A percentile compares a stretch with the other conserved stretches of the same genome.
phyloP scores from a whole-genome alignment of 805 yeast species.

The Saturnispora sekii region DNA sequence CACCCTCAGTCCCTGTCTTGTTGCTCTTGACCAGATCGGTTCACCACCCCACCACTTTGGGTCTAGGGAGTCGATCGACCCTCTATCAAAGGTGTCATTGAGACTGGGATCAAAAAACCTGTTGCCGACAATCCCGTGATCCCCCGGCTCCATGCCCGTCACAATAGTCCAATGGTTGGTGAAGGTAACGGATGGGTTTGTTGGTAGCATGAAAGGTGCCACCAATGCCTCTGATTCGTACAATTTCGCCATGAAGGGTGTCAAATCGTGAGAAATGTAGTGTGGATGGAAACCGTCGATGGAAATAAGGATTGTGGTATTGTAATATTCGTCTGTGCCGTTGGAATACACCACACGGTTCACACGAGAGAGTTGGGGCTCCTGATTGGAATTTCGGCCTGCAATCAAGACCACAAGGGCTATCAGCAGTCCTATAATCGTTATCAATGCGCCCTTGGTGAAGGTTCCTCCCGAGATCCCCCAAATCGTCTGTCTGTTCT shows the following conservation, averaged over 20 bases:
- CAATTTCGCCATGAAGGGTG: slow-evolving; percentile 64
- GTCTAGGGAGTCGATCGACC: slow-evolving; percentile 40
- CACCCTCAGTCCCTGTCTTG: slow-evolving; percentile 44
- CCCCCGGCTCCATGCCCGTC: slow-evolving; percentile 75
- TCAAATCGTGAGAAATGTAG: slow-evolving; percentile 51
- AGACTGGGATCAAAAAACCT: slow-evolving; percentile 58
- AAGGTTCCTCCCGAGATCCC: neutral
- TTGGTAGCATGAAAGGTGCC: slow-evolving; percentile 79
- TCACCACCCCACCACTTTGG: slow-evolving; percentile 83
- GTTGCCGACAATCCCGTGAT: slow-evolving; percentile 84
- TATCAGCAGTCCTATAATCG: slow-evolving; percentile 3
- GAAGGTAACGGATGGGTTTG: slow-evolving; percentile 82
- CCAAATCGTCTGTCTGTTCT: neutral
- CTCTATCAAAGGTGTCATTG: slow-evolving; percentile 51
- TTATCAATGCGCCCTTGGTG: neutral
- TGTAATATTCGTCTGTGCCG: slow-evolving; percentile 59
- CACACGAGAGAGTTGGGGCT: too few species aligned
- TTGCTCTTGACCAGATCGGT: slow-evolving; percentile 79
- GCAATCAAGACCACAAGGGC: slow-evolving; percentile 4
- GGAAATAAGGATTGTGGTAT: slow-evolving; percentile 75
- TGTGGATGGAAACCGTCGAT: slow-evolving; percentile 91
- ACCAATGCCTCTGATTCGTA: slow-evolving; percentile 43
- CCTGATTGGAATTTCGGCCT: neutral
- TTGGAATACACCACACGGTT: slow-evolving; percentile 29
- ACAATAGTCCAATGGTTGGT: slow-evolving; percentile 90